Conservation (phyloP, 2,329 filamentous ascomycete genomes). For the Colletotrichum kahawae region DNA sequence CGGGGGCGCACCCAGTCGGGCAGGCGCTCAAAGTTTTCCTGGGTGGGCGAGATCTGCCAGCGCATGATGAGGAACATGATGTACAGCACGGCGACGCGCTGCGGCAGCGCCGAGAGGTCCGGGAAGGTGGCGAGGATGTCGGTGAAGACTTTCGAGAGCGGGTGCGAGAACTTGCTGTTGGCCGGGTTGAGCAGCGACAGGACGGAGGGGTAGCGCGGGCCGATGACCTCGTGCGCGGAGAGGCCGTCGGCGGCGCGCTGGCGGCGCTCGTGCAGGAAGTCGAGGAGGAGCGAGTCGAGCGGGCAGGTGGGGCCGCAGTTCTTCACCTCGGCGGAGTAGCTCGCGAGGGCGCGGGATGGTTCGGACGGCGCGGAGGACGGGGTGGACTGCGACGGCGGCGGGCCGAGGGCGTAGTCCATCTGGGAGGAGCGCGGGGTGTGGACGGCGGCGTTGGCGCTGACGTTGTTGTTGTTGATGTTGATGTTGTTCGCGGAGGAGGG, state of each 20-base stretch:
- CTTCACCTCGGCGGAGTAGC: conserved; percentile 46
- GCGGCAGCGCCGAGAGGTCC: conserved; percentile 76
- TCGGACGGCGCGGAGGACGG: neutral
- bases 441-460: neutral
- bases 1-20: conserved; percentile 75
- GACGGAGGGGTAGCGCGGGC: conserved; percentile 81
- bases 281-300: conserved; percentile 78
- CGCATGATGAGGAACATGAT: conserved; percentile 87
- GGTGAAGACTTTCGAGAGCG: conserved; percentile 82
- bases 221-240: conserved; percentile 68
- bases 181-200: conserved; percentile 78
- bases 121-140: conserved; percentile 87
- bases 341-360: neutral
- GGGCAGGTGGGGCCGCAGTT: conserved; percentile 76
- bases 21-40: conserved; percentile 78
- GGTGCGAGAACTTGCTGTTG: conserved; percentile 68
- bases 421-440: conserved; percentile 8
- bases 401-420: neutral
- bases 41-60: conserved; percentile 82
- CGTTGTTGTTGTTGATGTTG: no score
- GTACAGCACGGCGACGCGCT: conserved; percentile 82
- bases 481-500: neutral
- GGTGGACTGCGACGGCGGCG: neutral
- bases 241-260: conserved; percentile 71
- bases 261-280: conserved; percentile 75